Conservation (phyloP, 768 basidiomycete genomes). For the Serendipita sp. region DNA sequence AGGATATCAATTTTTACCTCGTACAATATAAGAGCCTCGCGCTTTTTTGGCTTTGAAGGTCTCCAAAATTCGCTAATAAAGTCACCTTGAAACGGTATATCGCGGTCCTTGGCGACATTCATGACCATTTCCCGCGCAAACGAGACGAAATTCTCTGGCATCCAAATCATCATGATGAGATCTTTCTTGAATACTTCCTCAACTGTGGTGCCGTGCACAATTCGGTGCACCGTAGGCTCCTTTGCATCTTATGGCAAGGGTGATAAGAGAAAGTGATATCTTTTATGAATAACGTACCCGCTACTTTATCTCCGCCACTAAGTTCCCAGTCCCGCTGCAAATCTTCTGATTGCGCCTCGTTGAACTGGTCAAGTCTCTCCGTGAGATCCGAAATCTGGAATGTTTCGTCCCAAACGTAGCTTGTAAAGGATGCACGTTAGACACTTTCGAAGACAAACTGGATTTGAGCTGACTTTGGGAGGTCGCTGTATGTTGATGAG, state of each 20-base stretch:
- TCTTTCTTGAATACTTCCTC: constrained; percentile 1
- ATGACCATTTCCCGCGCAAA: not conserved
- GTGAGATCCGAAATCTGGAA: constrained; percentile 6
- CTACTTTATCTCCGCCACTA: not conserved
- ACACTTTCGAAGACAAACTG: not conserved
- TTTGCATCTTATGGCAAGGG: not conserved
- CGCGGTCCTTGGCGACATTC: not conserved
- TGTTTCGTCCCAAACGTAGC: constrained; percentile 9
- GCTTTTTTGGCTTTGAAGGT: not conserved
- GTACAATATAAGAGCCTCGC: not conserved
- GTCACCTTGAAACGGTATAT: not conserved
- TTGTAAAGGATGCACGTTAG: not conserved
- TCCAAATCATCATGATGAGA: not conserved
- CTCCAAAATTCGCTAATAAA: not conserved
- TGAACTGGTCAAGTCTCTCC: not conserved
- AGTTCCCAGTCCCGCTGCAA: not conserved
- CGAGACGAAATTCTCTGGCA: not conserved
- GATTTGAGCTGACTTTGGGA: constrained; percentile 1
- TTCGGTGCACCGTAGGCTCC: not conserved
- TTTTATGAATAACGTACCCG: not conserved
- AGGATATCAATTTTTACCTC: not conserved
- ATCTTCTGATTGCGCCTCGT: not conserved
- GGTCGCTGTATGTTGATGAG: constrained; percentile 6
- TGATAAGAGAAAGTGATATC: not conserved
- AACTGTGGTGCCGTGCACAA: not conserved